Base-by-base conservation (phyloP, 148 eudicot species). In the Beta vulgaris region DNA sequence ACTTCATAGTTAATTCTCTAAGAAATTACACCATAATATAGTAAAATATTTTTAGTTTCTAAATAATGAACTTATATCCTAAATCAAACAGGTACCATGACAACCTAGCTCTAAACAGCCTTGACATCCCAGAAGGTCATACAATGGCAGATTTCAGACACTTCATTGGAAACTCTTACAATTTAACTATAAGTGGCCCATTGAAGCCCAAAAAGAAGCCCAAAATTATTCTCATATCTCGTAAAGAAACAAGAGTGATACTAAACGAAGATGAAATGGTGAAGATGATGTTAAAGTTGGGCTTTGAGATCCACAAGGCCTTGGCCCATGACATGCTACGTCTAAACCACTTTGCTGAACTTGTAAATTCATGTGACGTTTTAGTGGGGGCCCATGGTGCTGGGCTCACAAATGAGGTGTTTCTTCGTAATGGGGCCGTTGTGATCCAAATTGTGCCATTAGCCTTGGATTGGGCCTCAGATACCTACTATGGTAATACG, bases 361-460 rank as follows among this genome's bases (percentile, higher is more conserved):
- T 80, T 53, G 78, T 90, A 18, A 88, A 77, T 59, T 78, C 85
- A 28, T 83, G 86, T 55, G 86, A 86, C 59, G 87, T 90, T 0
- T 64, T 88, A 37, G 80, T 90, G 10, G 91, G 86, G 16, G 85
- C 82, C 35, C 91, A 88, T 29, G 94, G 94, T 2, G 94, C 91
- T 16, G 91, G 90, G 31, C 71, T 90, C 0, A 78, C 87, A 18
- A 85, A 90, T 51, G 80, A 69, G 18, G 6, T 90, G 62, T 88
- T 90, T 84, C 69, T 90, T 79, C 79, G 86, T 0, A 32, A 62
- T 16, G 90, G 94, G 36, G 85, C 87, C 0, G 84, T 86, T 4
- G 34, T 86, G 80, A 76, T 88, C 57, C 94, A 90, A 39, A 72
- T 90, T 11, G 89, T 86, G n/a, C 82, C 85, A 0, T 72, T 88